phyloP scores from a whole-genome alignment of 1,139 yeast genomes.

The Yamadazyma spencermartinsiae region DNA sequence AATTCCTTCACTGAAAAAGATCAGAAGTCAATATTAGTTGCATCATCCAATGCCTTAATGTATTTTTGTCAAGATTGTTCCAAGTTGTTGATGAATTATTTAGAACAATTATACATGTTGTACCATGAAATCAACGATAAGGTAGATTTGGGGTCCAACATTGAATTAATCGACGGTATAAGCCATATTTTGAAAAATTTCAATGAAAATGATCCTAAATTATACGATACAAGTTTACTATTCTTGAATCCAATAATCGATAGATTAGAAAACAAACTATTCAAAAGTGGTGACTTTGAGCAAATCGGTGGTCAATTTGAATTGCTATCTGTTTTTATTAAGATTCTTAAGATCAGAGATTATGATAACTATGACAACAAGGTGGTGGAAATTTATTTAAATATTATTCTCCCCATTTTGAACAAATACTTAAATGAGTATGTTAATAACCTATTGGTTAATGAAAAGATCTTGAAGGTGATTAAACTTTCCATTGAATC shows the following conservation, averaged over 20 bases:
- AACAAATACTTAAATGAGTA: conserved; percentile 49
- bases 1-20: conserved; percentile 15
- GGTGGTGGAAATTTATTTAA: conserved; percentile 56
- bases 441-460: conserved; percentile 58
- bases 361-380: conserved; percentile 46
- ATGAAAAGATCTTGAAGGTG: conserved; percentile 75
- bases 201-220: conserved; percentile 24
- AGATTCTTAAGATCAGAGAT: conserved; percentile 49
- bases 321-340: conserved; percentile 67
- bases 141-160: conserved; percentile 68
- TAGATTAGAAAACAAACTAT: conserved; percentile 32
- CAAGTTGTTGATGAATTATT: conserved; percentile 57
- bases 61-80: conserved; percentile 94
- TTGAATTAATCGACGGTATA: conserved; percentile 86
- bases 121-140: conserved; percentile 61
- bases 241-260: conserved; percentile 68
- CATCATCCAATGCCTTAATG: conserved; percentile 93
- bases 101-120: conserved; percentile 76
- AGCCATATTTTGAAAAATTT: conserved; percentile 76
- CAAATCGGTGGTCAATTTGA: conserved; percentile 77
- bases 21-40: conserved; percentile 62
- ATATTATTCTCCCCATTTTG: conserved; percentile 59
- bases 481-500: conserved; percentile 67
- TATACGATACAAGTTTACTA: conserved; percentile 42
- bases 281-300: conserved; percentile 29